Base-by-base conservation (phyloP, 1,139 yeast species). In the Zygosaccharomyces sapae region DNA sequence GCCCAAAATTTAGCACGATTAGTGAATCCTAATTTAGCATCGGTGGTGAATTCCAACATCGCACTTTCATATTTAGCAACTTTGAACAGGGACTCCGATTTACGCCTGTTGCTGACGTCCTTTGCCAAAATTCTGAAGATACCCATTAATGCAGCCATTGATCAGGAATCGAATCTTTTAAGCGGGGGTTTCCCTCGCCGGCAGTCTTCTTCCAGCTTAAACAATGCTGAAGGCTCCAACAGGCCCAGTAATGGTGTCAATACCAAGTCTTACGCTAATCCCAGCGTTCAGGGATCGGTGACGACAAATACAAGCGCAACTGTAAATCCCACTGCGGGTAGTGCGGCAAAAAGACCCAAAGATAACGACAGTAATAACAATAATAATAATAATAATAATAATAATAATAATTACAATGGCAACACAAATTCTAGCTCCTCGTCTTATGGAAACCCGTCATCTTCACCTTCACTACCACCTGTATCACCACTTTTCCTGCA, bases 401-500 rank as follows among this genome's bases (percentile, higher is more conserved):
- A 7, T 22, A 22, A 7, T 22, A 7, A 7, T 22, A 22, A 22
- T 7, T 22, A 24, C 19, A 42, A 13, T 20, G 37, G 29, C 25
- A 46, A 35, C 10, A 38, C 47, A 27, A 33, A 37, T 19, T 5
- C 44, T 4, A 37, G 38, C 30, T 9, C 42, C 4, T 38, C 44
- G 43, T 29, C 36, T 34, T 38, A 33, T 18, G 41, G 34, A 36
- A 35, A 44, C 4, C 24, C 31, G 6, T 27, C 41, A 29, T 12
- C 52, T 20, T 40, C 43, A 13, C 24, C 30, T 8, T 38, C 50
- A 9, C 41, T 58, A 39, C 70, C 68, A 2, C 67, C 65, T 8
- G 71, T 82, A 1, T 73, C 81, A 0, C 56, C 73, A 1, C 75
- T 85, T 80, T 64, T 79, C 3, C 63, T 69, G 2, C 92, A 86